phyloP scores from a whole-genome alignment of 331 rosid species.

The Ulmus americana region DNA sequence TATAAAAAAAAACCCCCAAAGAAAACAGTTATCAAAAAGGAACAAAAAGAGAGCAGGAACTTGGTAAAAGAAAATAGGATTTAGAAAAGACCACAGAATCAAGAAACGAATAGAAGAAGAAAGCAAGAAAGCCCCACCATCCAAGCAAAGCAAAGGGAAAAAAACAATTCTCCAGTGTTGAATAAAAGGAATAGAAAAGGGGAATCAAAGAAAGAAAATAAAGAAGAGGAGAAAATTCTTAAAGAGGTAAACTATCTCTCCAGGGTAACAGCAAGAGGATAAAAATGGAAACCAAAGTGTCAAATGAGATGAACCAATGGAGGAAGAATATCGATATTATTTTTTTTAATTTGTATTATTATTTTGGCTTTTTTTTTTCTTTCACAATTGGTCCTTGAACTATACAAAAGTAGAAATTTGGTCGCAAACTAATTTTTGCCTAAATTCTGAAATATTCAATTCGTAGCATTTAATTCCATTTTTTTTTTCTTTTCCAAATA shows the following conservation, averaged over 20 bases:
- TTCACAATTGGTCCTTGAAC: too few species aligned
- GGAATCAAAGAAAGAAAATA: slow-evolving; percentile 12
- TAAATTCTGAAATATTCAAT: too few species aligned
- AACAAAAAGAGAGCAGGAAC: slow-evolving; percentile 19
- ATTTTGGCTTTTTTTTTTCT: background rate
- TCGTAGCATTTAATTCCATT: too few species aligned
- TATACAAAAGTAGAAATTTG: too few species aligned
- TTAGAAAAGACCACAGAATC: slow-evolving; percentile 25
- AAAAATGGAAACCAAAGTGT: background rate
- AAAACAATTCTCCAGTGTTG: slow-evolving; percentile 15
- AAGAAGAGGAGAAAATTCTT: background rate
- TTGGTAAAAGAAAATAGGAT: slow-evolving; percentile 25
- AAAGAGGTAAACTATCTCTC: background rate
- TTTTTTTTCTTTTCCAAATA: too few species aligned
- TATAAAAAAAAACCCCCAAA: background rate
- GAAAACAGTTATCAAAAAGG: background rate
- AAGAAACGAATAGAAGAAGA: slow-evolving; percentile 47
- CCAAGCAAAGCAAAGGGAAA: slow-evolving; percentile 31
- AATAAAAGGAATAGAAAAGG: slow-evolving; percentile 36
- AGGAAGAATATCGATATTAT: background rate
- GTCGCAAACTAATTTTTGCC: too few species aligned
- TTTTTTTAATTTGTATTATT: background rate
- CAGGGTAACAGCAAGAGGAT: background rate
- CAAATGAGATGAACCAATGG: background rate
- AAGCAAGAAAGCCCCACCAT: slow-evolving; percentile 55